A percentile compares a stretch with the other conserved stretches of the same genome.
These are phyloP conservation scores for Pseudocercospora vitis DNA, from an alignment of 2,329 filamentous ascomycete species.

Conservation along the genomic window DNA sequence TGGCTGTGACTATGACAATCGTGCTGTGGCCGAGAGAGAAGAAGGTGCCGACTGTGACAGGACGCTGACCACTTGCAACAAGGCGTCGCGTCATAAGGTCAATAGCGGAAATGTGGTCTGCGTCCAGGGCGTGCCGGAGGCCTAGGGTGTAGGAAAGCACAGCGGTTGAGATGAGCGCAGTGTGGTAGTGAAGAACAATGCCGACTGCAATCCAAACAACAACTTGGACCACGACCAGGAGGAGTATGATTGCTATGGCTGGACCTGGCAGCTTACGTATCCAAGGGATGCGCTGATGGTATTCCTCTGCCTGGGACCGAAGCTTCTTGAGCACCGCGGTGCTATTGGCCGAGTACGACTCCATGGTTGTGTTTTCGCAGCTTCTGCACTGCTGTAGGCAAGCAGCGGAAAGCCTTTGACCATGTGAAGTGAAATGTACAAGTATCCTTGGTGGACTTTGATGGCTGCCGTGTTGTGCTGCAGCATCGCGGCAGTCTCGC, in stretches of 20 bases:
- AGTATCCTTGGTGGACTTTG: too few relatives aligned
- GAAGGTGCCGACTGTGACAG: slow-evolving; percentile 90
- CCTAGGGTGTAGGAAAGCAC: slow-evolving; percentile 86
- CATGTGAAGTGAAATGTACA: neutral
- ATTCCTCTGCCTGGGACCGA: slow-evolving; percentile 33
- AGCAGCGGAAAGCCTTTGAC: neutral
- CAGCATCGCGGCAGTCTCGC: neutral
- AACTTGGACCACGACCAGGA: slow-evolving; percentile 56
- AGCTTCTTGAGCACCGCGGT: slow-evolving; percentile 20
- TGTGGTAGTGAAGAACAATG: slow-evolving; percentile 52
- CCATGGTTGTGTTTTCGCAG: slow-evolving; percentile 9
- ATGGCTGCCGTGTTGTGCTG: neutral
- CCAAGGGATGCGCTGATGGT: slow-evolving; percentile 55
- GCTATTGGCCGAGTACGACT: slow-evolving; percentile 2
- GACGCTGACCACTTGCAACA: slow-evolving; percentile 78
- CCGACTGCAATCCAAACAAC: slow-evolving; percentile 60
- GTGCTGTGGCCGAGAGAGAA: slow-evolving; percentile 94
- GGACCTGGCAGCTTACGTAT: slow-evolving; percentile 57
- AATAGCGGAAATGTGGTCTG: slow-evolving; percentile 91
- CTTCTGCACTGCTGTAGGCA: neutral
- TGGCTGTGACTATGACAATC: slow-evolving; percentile 84
- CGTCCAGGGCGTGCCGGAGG: slow-evolving; percentile 91
- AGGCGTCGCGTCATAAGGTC: slow-evolving; percentile 91
- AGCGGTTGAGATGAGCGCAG: slow-evolving; percentile 70
- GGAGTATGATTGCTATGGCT: slow-evolving; percentile 57